Evolutionary conservation across 2,329 filamentous ascomycete genomes (phyloP).

Genomic region (Colletotrichum abscissum): DNA sequence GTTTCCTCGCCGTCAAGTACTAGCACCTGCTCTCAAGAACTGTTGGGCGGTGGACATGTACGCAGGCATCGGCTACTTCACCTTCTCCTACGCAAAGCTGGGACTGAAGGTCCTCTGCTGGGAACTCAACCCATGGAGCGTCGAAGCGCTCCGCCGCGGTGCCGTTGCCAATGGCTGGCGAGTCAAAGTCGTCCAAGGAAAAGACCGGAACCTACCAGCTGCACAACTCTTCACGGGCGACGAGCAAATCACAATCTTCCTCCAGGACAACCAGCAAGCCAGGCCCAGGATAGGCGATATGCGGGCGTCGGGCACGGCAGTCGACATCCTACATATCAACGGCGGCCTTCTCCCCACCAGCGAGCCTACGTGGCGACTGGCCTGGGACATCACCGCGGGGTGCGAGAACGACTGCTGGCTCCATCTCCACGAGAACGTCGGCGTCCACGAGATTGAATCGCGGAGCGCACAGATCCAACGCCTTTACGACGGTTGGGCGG

Average conservation of each 20-base stretch:
- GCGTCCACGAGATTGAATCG: constrained; percentile 61
- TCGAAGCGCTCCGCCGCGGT: constrained; percentile 84
- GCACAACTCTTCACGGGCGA: constrained; percentile 52
- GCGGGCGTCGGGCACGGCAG: constrained; percentile 44
- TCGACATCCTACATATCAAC: constrained; percentile 69
- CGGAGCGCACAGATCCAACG: constrained; percentile 60
- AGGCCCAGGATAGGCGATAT: constrained; percentile 52
- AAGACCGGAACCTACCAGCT: constrained; percentile 51
- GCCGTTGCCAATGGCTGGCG: constrained; percentile 76
- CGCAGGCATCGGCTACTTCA: constrained; percentile 94
- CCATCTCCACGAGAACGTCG: constrained; percentile 76
- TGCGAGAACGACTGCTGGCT: constrained; percentile 61
- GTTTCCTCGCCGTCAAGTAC: neutral
- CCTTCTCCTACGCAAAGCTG: constrained; percentile 81
- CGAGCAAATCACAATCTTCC: constrained; percentile 73
- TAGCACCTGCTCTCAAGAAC: constrained; percentile 39
- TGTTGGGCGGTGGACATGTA: constrained; percentile 82
- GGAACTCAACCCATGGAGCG: constrained; percentile 90
- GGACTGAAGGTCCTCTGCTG: constrained; percentile 84
- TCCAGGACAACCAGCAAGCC: constrained; percentile 74
- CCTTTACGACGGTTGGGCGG: constrained; percentile 54
- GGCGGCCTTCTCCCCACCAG: constrained; percentile 72
- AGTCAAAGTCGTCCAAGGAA: constrained; percentile 62
- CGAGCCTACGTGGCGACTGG: constrained; percentile 61
- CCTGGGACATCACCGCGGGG: constrained; percentile 56